Conservation (phyloP, 1,139 yeast genomes). For the Hyphopichia burtonii region DNA sequence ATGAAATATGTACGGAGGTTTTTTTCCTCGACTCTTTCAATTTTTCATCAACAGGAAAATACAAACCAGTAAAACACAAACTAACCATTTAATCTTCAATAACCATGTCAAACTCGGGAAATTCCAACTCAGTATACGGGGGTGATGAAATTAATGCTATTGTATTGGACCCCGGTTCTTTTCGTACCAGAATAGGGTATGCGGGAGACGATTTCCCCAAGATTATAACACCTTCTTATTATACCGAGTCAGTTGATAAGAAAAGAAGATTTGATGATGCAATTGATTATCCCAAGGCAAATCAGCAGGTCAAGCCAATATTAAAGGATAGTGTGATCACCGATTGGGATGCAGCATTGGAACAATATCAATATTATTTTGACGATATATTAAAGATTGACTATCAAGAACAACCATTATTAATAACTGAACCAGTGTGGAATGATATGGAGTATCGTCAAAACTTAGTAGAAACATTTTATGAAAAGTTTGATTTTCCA, state of each 20-base stretch:
- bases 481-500: conserved; percentile 74
- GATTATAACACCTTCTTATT: conserved; percentile 67
- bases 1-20: too few species aligned
- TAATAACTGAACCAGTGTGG: conserved; percentile 88
- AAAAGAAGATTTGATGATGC: conserved; percentile 50
- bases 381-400: conserved; percentile 47
- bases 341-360: conserved; percentile 78
- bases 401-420: conserved; percentile 68
- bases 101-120: conserved; percentile 1
- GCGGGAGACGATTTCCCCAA: conserved; percentile 95
- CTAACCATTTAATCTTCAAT: not conserved
- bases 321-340: conserved; percentile 56
- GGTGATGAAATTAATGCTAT: conserved; percentile 87
- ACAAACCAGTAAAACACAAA: not conserved
- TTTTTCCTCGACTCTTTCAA: too few species aligned
- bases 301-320: conserved; percentile 56
- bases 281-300: conserved; percentile 53
- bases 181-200: conserved; percentile 79
- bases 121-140: conserved; percentile 31
- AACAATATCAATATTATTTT: conserved; percentile 61
- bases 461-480: conserved; percentile 70
- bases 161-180: conserved; percentile 89
- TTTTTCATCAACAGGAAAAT: not conserved
- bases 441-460: conserved; percentile 66
- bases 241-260: conserved; percentile 19